phyloP scores from a whole-genome alignment of 1,284 basidiomycete genomes.

The Cryptococcus sp. region DNA sequence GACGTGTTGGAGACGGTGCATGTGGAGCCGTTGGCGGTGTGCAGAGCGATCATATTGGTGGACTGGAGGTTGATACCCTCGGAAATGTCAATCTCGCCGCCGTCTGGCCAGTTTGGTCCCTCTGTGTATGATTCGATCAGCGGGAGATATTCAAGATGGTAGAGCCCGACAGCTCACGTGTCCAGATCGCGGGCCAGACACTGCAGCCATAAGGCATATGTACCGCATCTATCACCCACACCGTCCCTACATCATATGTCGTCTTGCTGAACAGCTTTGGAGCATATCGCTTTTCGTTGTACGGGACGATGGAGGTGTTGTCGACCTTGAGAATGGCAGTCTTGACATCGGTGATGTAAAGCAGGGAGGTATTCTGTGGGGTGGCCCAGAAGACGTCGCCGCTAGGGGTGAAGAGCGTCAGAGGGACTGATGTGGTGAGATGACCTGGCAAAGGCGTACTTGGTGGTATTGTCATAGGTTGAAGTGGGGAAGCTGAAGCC shows the following conservation, averaged over 20 bases:
- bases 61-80: slow-evolving; percentile 45
- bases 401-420: slow-evolving; percentile 42
- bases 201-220: slow-evolving; percentile 58
- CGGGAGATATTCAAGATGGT: background rate
- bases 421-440: background rate
- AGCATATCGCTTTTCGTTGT: slow-evolving; percentile 65
- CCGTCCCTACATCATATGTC: slow-evolving; percentile 60
- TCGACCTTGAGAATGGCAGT: slow-evolving; percentile 66
- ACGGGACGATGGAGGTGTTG: slow-evolving; percentile 39
- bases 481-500: slow-evolving; percentile 25
- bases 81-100: slow-evolving; percentile 45
- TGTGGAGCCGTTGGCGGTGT: slow-evolving; percentile 26
- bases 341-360: slow-evolving; percentile 60
- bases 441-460: slow-evolving; percentile 24
- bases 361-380: slow-evolving; percentile 43
- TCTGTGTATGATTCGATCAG: slow-evolving; percentile 13
- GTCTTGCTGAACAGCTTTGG: slow-evolving; percentile 63
- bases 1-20: slow-evolving; percentile 21
- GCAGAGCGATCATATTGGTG: slow-evolving; percentile 45
- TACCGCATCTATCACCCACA: slow-evolving; percentile 64
- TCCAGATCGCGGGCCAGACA: slow-evolving; percentile 40
- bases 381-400: slow-evolving; percentile 57
- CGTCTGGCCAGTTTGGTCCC: slow-evolving; percentile 40
- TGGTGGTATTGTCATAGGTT: slow-evolving; percentile 46
- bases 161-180: slow-evolving; percentile 7